Conservation (phyloP, 1,139 yeast species). For the Taphrina wiesneri region DNA sequence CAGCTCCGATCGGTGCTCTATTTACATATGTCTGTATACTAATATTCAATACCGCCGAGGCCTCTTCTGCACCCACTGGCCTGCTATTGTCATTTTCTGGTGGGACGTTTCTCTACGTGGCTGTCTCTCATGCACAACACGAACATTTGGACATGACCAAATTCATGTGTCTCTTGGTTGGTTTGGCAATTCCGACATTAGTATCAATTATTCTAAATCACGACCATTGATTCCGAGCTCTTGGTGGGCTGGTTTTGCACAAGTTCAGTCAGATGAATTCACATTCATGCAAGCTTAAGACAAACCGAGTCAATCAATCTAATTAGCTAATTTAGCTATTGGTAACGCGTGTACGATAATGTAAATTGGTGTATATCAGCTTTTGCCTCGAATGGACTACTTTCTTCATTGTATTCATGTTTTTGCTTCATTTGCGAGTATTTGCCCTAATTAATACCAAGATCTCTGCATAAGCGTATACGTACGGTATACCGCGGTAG, state of each 20-base stretch:
- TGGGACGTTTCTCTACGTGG: constrained; percentile 59
- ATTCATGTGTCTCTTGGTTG: not conserved
- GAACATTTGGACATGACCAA: not conserved
- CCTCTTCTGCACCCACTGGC: constrained; percentile 50
- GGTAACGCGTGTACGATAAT: too few relatives aligned
- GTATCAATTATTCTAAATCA: not conserved
- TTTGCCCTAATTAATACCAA: not conserved
- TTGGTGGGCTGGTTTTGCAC: too few relatives aligned
- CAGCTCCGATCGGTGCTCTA: constrained; percentile 59
- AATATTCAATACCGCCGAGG: constrained; percentile 43
- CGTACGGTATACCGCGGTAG: not conserved
- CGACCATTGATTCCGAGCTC: constrained; percentile 8
- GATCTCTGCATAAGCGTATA: not conserved
- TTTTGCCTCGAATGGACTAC: too few relatives aligned
- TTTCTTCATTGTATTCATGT: too few relatives aligned
- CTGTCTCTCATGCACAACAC: constrained; percentile 15
- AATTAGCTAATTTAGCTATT: too few relatives aligned
- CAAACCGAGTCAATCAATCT: too few relatives aligned
- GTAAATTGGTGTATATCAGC: too few relatives aligned
- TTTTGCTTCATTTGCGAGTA: too few relatives aligned
- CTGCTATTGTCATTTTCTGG: constrained; percentile 61
- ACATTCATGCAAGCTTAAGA: too few relatives aligned
- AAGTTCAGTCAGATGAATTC: too few relatives aligned
- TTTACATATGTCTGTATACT: constrained; percentile 51
- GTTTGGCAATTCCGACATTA: constrained; percentile 2